phyloP scores from a whole-genome alignment of 352 stramenopile genomes.

The Saprolegnia parasitica region DNA sequence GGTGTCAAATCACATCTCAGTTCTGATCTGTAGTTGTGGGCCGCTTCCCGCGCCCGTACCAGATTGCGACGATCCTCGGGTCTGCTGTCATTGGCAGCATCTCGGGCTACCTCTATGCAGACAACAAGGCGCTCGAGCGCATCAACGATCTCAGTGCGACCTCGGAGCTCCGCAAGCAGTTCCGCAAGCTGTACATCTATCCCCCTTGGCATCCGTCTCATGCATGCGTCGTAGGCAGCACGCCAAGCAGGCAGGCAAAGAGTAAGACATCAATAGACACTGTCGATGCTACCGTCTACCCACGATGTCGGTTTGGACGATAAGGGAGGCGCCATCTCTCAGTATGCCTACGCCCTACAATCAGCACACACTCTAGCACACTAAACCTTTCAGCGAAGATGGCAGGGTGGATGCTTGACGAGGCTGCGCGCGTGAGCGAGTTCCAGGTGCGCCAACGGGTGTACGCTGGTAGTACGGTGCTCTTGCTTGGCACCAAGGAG shows the following conservation, averaged over 20 bases:
- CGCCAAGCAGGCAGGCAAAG: conserved; percentile 14
- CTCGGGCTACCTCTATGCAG: conserved; percentile 61
- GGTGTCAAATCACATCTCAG: not conserved
- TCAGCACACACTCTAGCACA: no score
- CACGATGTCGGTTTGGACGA: no score
- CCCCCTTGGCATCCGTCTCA: not conserved
- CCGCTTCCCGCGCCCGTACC: conserved; percentile 57
- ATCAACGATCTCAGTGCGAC: conserved; percentile 74
- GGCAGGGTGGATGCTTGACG: no score
- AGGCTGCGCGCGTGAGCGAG: no score
- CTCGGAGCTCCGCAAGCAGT: conserved; percentile 70
- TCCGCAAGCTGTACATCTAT: conserved; percentile 60
- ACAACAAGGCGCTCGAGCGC: conserved; percentile 61
- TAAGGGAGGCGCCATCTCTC: no score
- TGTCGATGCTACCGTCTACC: no score
- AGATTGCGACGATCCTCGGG: conserved; percentile 55
- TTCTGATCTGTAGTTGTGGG: conserved; percentile 42
- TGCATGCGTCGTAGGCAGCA: conserved; percentile 3
- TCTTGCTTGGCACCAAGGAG: no score
- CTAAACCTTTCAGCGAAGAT: no score
- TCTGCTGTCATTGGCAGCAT: conserved; percentile 53
- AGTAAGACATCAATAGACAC: not conserved
- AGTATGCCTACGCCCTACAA: no score
- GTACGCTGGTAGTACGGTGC: no score
- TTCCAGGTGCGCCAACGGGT: no score